A percentile compares a stretch with the other conserved stretches of the same genome.
phyloP scores from a whole-genome alignment of 805 yeast genomes.

The Candida sphagnicola region DNA sequence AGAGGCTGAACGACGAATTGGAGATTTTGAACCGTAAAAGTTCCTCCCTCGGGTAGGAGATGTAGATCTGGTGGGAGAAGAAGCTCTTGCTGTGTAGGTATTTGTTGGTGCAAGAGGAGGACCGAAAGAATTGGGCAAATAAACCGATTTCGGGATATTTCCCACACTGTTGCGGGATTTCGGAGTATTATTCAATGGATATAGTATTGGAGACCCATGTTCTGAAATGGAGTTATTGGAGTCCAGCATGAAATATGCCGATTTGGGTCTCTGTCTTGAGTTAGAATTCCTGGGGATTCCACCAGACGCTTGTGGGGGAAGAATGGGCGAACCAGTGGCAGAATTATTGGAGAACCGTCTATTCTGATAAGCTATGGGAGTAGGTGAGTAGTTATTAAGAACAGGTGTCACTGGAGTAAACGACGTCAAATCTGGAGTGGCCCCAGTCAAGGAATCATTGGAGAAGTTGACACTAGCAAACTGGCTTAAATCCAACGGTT shows the following conservation, averaged over 20 bases:
- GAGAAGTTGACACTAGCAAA: constrained; percentile 40
- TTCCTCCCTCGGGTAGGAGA: constrained; percentile 28
- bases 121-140: constrained; percentile 10
- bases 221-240: constrained; percentile 25
- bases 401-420: constrained; percentile 7
- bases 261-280: constrained; percentile 29
- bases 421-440: neutral
- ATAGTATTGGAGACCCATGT: constrained; percentile 17
- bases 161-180: constrained; percentile 18
- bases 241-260: constrained; percentile 31
- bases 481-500: constrained; percentile 21
- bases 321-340: constrained; percentile 17
- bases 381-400: neutral
- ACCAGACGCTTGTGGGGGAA: constrained; percentile 12
- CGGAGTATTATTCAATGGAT: constrained; percentile 14
- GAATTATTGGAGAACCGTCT: constrained; percentile 20
- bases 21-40: constrained; percentile 25
- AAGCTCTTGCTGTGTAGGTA: constrained; percentile 12
- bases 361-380: constrained; percentile 4
- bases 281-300: constrained; percentile 8
- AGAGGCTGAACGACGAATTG: constrained; percentile 19
- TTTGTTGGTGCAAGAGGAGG: constrained; percentile 16
- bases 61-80: constrained; percentile 25
- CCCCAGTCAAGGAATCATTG: constrained; percentile 24
- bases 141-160: constrained; percentile 9